These are phyloP conservation scores for Eutrema heterophyllum DNA, from an alignment of 345 rosid species.

Conservation along the genomic window DNA sequence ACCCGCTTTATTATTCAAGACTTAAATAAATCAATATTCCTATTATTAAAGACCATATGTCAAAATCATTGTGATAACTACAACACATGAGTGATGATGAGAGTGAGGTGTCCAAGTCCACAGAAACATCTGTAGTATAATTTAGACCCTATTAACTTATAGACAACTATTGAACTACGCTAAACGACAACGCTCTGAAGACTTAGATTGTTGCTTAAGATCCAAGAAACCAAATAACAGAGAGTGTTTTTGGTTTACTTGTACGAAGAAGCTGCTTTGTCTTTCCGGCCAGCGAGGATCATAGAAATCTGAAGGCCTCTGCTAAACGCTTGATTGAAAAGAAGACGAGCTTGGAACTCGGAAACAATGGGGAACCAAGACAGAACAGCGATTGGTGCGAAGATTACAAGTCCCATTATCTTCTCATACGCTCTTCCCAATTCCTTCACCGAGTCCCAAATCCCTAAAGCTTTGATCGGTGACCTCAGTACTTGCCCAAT, in stretches of 20 bases:
- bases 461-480: slow-evolving; percentile 40
- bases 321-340: slow-evolving; percentile 93
- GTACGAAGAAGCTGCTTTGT: slow-evolving; percentile 31
- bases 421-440: slow-evolving; percentile 81
- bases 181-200: not conserved
- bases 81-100: slow-evolving; percentile 22
- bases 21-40: not conserved
- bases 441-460: slow-evolving; percentile 85
- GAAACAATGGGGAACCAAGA: slow-evolving; percentile 87
- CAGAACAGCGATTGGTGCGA: slow-evolving; percentile 61
- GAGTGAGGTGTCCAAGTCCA: slow-evolving; percentile 21
- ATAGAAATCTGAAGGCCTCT: slow-evolving; percentile 91
- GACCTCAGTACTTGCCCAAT: slow-evolving; percentile 68
- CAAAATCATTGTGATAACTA: slow-evolving; percentile 25
- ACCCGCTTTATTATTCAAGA: not conserved
- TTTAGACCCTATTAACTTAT: not conserved
- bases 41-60: slow-evolving; percentile 22
- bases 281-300: slow-evolving; percentile 76
- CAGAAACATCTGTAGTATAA: not conserved
- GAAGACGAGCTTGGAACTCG: slow-evolving; percentile 79
- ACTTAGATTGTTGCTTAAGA: not conserved
- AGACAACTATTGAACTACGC: slow-evolving; percentile 5
- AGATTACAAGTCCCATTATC: slow-evolving; percentile 63
- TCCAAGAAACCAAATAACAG: not conserved
- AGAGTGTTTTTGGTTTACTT: not conserved